Conservation (phyloP, 805 yeast species). For the Sugiyamaella mastotermitis region DNA sequence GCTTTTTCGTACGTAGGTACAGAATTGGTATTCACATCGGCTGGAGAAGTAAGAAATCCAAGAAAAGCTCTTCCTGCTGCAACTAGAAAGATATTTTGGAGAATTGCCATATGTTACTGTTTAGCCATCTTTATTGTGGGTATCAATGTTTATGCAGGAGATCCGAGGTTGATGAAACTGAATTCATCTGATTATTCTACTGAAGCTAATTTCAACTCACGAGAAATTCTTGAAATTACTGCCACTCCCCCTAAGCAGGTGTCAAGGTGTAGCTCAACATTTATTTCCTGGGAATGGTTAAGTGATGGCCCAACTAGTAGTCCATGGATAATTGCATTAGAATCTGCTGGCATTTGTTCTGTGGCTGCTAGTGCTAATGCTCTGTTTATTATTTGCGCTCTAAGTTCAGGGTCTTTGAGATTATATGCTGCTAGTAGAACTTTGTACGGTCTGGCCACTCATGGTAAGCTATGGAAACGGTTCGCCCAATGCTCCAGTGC, state of each 20-base stretch:
- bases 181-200: not conserved
- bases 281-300: slow-evolving; percentile 4
- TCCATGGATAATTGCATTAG: slow-evolving; percentile 50
- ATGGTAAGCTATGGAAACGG: slow-evolving; percentile 54
- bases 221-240: too few species aligned
- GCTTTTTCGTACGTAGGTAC: slow-evolving; percentile 77
- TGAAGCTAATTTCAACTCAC: not conserved
- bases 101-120: slow-evolving; percentile 60
- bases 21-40: slow-evolving; percentile 76
- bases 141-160: slow-evolving; percentile 69
- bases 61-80: slow-evolving; percentile 72
- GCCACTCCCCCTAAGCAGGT: slow-evolving; percentile 6
- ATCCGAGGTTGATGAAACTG: slow-evolving; percentile 40
- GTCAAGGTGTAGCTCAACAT: slow-evolving; percentile 2
- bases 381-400: slow-evolving; percentile 47
- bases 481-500: slow-evolving; percentile 52
- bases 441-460: slow-evolving; percentile 47
- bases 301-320: slow-evolving; percentile 2
- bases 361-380: slow-evolving; percentile 49
- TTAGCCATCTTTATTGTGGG: slow-evolving; percentile 65
- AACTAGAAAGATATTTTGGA: slow-evolving; percentile 66
- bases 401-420: slow-evolving; percentile 53
- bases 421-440: slow-evolving; percentile 58
- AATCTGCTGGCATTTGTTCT: slow-evolving; percentile 45
- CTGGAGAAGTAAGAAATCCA: slow-evolving; percentile 82